These are phyloP conservation scores for Entomortierella lignicola DNA, from an alignment of 192 early-diverging fungal species.

Conservation along the genomic window DNA sequence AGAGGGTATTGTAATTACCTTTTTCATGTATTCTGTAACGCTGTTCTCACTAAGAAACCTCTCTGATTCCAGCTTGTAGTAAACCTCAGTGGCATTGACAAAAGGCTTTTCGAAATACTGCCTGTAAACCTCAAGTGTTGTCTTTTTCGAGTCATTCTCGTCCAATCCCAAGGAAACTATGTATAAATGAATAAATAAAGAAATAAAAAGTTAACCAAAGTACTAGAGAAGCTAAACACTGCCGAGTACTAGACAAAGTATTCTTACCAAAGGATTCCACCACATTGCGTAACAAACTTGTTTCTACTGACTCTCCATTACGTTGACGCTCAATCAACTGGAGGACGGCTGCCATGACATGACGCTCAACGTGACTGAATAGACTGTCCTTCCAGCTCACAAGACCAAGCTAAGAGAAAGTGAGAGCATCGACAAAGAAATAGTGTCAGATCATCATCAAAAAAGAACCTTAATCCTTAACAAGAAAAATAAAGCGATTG, in stretches of 20 bases:
- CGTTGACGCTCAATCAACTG: conserved; percentile 84
- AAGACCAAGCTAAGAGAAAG: conserved; percentile 74
- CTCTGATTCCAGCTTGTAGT: conserved; percentile 92
- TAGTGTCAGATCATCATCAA: conserved; percentile 1
- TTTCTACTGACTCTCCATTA: conserved; percentile 92
- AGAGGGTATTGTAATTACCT: conserved; percentile 56
- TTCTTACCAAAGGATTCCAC: conserved; percentile 90
- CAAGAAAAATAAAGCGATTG: too few species aligned
- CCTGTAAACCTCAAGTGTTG: conserved; percentile 90
- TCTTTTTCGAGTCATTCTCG: conserved; percentile 79
- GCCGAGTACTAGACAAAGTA: not conserved
- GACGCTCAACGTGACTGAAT: conserved; percentile 73
- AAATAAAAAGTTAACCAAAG: not conserved
- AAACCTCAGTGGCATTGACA: conserved; percentile 79
- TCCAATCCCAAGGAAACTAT: conserved; percentile 86
- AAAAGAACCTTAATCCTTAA: too few species aligned
- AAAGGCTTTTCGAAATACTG: conserved; percentile 90
- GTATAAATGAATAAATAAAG: not conserved
- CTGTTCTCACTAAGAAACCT: conserved; percentile 91
- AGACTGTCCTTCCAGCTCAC: conserved; percentile 90
- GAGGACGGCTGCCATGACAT: conserved; percentile 82
- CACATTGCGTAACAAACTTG: conserved; percentile 85
- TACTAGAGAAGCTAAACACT: not conserved
- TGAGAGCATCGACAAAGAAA: not conserved
- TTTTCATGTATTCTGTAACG: conserved; percentile 96